Evolutionary conservation across 768 basidiomycete genomes (phyloP), one percentile per base, ranked within the genome.

Genomic region (Macrolepiota dolichaula): DNA sequence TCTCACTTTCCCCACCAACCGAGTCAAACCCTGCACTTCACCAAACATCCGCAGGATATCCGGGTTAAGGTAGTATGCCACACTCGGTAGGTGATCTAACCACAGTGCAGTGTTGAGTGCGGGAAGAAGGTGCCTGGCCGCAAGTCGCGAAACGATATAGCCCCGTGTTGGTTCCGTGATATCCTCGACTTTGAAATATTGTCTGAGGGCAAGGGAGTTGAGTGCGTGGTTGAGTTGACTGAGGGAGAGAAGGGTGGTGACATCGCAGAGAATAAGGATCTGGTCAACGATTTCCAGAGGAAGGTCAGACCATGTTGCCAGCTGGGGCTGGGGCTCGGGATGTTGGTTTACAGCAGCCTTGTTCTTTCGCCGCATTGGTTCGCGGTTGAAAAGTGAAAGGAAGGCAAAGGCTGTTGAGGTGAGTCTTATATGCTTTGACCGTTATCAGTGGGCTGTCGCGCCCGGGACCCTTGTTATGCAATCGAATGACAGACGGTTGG

Each of bases 201-300:
- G 17, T 35, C 53, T 25, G 19, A 53, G 19, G 9, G 59, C 59
- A 3, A 53, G 42, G 27, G 13, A 5, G 27, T 60, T 60, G 38
- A 60, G 52, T 0, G 22, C 13, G 27, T 17, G n/a, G 51, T 60
- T 53, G 17, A 53, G 13, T 19, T 53, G 24, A 7, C 50, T 36
- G 9, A 60, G 40, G 46, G 51, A 29, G 29, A 60, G 51, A 4
- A 60, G 40, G 5, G 59, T 35, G 10, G 19, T 40, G n/a, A 25
- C 53, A 29, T 60, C 59, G 38, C 38, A 53, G 37, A 44, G 19
- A 9, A 12, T n/a, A 13, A 60, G 4, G 25, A 60, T 44, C 19
- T 60, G 25, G n/a, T 53, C 42, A 4, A 53, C 10, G 25, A 60
- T 44, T 35, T 60, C 59, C 13, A 53, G 6, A 4, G 59, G 59